Evolutionary conservation across 495 filamentous ascomycete genomes (phyloP), one percentile per base, ranked within the genome.

Genomic region (Aspergillus sparsus): DNA sequence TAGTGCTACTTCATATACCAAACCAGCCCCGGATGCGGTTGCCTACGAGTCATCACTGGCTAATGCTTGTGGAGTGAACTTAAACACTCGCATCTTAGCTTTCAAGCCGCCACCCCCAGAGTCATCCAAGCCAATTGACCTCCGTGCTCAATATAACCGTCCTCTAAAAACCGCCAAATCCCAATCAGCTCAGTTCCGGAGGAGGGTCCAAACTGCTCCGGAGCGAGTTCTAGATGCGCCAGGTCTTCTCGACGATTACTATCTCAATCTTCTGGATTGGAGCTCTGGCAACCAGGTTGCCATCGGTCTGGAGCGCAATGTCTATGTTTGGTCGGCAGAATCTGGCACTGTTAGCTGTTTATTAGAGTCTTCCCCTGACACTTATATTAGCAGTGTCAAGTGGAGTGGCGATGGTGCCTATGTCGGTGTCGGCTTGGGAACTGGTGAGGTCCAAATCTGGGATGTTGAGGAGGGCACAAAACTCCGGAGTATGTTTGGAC

Each of bases 251-350:
- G 94, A 99, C 70, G 94, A 99, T 74, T 99, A 98, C 82, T 99
- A 99, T 71, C 88, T 99, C 67, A 99, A 99, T 78, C 81, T 99
- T 33, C 80, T 98, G 16, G 94, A 99, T 77, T 99, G 94, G 94
- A 96, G 91, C 72, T 93, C 91, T 15, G 87, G 88, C 45, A 99
- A 99, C 80, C 94, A 98, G 73, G 93, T 99, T 51, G 94, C 94
- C 33, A 97, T 99, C 70, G 94, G 94, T 49, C 85, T 99, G 12
- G 94, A 97, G 76, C 92, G 94, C 54, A 95, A 86, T 61, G 93
- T 98, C 58, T 99, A 98, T 66, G 90, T 99, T 65, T 99, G 95
- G 94, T 97, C 93, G n/a, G 94, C 95, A 12, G 93, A 99, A 45
- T 86, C 89, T 57, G 94, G 94, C 58, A 80, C 89, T 3, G 94